Evolutionary conservation across 2,329 filamentous ascomycete species (phyloP), one percentile per base, ranked within the genome.

Genomic region (Epichloe baconii): DNA sequence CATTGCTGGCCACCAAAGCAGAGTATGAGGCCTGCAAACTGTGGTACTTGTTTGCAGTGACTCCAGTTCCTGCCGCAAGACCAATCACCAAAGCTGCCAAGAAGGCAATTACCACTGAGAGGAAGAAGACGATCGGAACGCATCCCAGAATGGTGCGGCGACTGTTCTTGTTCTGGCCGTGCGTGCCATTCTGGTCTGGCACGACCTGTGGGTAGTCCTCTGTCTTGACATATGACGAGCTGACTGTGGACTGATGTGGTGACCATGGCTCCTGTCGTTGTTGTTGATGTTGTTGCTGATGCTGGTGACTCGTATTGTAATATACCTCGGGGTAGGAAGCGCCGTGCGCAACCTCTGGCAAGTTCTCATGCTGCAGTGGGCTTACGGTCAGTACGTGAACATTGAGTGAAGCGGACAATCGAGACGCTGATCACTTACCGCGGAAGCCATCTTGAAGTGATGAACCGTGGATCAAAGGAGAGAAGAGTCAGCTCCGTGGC

Each of bases 41-140:
- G 31, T 17, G 43, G 19, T 23, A 36, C n/a, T 68, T 64, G 53
- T 59, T 66, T 6, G 67, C 57, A 50, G 71, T 65, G 5, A 74
- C 59, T 5, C 71, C 72, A 1, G 69, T 71, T 3, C 70, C 69
- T 0, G 69, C 71, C 1, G 71, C 71, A 26, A 75, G 59, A 1
- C 70, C 71, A 49, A 74, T 67, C 12, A 73, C 70, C 2, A 69
- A 66, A 0, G 61, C 66, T 0, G 64, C 64, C 42, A 74, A 55
- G 12, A 70, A 37, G 5, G 66, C 69, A 52, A 73, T 67, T 50
- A 70, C 64, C 49, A 61, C 54, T 4, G 68, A 69, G 12, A 75
- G 64, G 23, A 69, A 53, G 38, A 74, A 68, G 2, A 74, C 66
- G 8, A 71, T 47, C 8, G 64, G 47, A 5, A 66, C 60, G 54